Evolutionary conservation across 2,329 filamentous ascomycete species (phyloP), one percentile per base, ranked within the genome.

Genomic region (Xylariaceae sp.): DNA sequence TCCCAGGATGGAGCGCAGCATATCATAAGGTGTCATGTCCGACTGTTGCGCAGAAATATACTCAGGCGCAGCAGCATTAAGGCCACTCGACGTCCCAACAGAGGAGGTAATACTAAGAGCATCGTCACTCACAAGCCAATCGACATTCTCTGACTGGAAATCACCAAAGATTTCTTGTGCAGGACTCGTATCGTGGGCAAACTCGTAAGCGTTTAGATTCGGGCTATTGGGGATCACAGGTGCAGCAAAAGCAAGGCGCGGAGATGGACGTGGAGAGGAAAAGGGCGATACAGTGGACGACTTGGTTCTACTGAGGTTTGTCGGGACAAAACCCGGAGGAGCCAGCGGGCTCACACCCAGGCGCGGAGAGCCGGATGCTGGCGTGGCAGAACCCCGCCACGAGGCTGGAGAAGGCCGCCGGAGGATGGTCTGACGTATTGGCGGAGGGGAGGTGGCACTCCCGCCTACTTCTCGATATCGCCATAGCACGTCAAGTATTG

Each of bases 11-110:
- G 91, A 96, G 47, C 93, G 87, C 42, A 98, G 75, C 79, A 98
- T 97, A 61, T 98, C 93, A 65, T 96, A 95, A 1, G 93, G 91
- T 44, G 88, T 94, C 91, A 98, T 97, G 59, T 97, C 90, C 42
- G 81, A 79, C 57, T 86, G 85, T 60, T 84, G 79, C 37, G 75
- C 68, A 24, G 75, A 71, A 1, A 77, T 74, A 54, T 80, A 96
- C 62, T 96, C 89, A 18, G 90, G 85, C 4, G 88, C 88, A 12
- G 85, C 85, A 33, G 82, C 84, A 57, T 89, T 90, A 45, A 91
- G 74, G 26, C 79, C 81, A 51, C 83, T 89, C 13, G 85, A 74
- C 9, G 78, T 80, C 28, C 80, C 76, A 31, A 78, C 66, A 7
- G 83, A 87, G 18, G 89, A 95, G 18, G 88, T 83, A 43, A 89